Evolutionary conservation across 768 basidiomycete genomes (phyloP), one percentile per base, ranked within the genome.

Genomic region (Pleurotus giganteus): DNA sequence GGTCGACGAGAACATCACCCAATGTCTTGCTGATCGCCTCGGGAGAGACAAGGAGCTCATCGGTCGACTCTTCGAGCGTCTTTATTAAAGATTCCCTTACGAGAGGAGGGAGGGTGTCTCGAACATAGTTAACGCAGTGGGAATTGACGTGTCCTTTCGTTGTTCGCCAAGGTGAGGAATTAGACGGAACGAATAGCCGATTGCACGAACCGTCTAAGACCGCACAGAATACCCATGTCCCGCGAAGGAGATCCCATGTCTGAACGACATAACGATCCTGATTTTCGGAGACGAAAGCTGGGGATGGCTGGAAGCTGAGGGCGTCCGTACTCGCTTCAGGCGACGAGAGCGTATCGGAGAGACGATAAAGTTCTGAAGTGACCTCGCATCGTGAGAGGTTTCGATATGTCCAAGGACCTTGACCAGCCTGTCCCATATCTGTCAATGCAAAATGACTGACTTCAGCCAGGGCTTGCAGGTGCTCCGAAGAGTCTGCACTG

Each of bases 351-450:
- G 78, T 71, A 39, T 66, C 60, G 19, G 76, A 72, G 34, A 75
- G 51, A 28, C 68, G 71, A 27, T 57, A 62, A 24, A 83, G 58
- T 63, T 80, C 75, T 9, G 63, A 53, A 19, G 74, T 66, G 23
- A 83, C 58, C 4, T 57, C 63, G 9, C 68, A 70, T 55, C 81
- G 77, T 13, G 68, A 49, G 23, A 83, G 71, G 24, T 74, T 61
- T 15, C 75, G 78, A 62, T 82, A 84, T 2, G 80, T 76, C 82
- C 82, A 84, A 31, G 74, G 74, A 29, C 75, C 74, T 50, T 67
- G 70, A 28, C 79, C 81, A 6, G 77, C 72, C 42, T 73, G 74
- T 58, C 81, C 81, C 62, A 83, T 75, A 64, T 83, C 80, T 4
- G 82, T 83, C 17, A 67, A 70, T 13, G 68, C 70, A 59, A 82